Base-by-base conservation (phyloP, 805 yeast species). In the Pichia gijzeniarum region DNA sequence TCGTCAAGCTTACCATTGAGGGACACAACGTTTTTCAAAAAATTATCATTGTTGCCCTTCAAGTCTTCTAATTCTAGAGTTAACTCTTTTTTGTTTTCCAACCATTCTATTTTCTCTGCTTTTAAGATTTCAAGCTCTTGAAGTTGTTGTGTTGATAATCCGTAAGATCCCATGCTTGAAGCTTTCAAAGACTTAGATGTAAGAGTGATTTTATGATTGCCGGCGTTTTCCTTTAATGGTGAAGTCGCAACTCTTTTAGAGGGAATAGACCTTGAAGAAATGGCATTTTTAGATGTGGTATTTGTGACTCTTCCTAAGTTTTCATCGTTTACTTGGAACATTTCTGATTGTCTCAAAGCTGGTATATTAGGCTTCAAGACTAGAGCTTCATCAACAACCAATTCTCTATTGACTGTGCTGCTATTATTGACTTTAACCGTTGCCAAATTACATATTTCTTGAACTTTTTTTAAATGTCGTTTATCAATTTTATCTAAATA, bases 401-500 rank as follows among this genome's bases (percentile, higher is more conserved):
- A 20, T 6, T 28, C 19, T 7, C 8, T 21, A 14, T 37, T 21
- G 34, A 13, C 19, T 1, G 14, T 12, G 10, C 4, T 12, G 16
- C 13, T 12, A 30, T 6, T 30, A 30, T 30, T 30, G 14, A 5
- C 21, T 32, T 71, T 72, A 1, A 85, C 85, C 32, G 69, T 69
- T 1, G 80, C 87, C 10, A 65, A 60, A 42, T 77, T 79, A 50
- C 55, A 75, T 42, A 74, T 77, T 27, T 80, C 82, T 35, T 68
- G 67, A 32, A 91, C 83, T 57, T 88, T 87, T 43, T 72, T 71
- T 33, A 64, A 54, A 62, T 74, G 77, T 60, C 91, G 79, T 53
- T 80, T 74, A 56, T 91, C 97, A 39, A 91, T 69, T n/a, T 75
- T 74, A 16, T 79, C 89, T 44, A 87, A 59, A 39, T 73, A 73